phyloP scores from a whole-genome alignment of 176 grass and related monocot genomes.

The Urochloa ruziziensis region DNA sequence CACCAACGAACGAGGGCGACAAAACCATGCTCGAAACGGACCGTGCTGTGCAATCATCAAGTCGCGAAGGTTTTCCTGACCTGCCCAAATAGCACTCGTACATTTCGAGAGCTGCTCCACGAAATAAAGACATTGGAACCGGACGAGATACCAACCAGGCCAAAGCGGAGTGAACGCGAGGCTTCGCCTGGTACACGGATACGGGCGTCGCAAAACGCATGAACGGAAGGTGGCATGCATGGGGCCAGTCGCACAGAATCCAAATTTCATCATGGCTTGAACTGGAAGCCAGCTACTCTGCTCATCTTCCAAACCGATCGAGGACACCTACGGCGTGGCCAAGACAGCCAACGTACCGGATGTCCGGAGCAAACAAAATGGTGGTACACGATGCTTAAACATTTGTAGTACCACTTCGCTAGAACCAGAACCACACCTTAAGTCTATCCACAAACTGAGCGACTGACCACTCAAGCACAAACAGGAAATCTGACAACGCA shows the following conservation, averaged over 20 bases:
- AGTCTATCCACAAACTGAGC: neutral
- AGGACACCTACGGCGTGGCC: neutral
- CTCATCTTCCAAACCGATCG: neutral
- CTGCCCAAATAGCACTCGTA: neutral
- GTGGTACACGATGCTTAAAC: neutral
- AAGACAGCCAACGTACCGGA: neutral
- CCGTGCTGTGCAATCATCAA: neutral
- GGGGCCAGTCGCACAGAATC: neutral
- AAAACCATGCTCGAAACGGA: neutral
- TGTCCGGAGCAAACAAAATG: neutral
- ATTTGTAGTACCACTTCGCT: neutral
- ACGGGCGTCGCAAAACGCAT: neutral
- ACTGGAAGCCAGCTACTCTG: slow-evolving; percentile 24
- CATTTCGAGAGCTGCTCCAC: neutral
- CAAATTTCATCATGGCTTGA: slow-evolving; percentile 21
- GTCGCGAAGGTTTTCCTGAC: neutral
- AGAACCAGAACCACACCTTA: neutral
- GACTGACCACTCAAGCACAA: neutral
- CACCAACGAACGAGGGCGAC: neutral
- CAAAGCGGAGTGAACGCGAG: neutral
- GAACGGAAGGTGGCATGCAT: neutral
- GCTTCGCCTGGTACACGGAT: neutral
- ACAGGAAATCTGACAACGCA: neutral
- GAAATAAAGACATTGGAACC: neutral
- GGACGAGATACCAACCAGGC: neutral